Percentiles rank a stretch among this genome's conserved stretches.
Evolutionary conservation across 768 basidiomycete species (phyloP).

Genomic region (Suillus fuscotomentosus): DNA sequence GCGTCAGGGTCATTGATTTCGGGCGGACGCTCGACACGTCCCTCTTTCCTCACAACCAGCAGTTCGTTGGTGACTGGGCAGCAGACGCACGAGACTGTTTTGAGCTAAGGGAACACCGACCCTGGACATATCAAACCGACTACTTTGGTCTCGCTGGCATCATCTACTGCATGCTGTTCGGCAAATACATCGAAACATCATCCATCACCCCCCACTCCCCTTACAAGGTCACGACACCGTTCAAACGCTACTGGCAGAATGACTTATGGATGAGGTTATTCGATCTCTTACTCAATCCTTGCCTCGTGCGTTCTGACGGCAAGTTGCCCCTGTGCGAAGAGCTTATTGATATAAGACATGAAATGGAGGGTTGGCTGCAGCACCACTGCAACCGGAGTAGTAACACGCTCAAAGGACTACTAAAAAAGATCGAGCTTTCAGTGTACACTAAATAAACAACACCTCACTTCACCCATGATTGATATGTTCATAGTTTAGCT

Average conservation of each 20-base stretch:
- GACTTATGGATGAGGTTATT: slow-evolving; percentile 85
- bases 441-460: slow-evolving; percentile 30
- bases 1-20: slow-evolving; percentile 94
- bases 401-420: slow-evolving; percentile 73
- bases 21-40: slow-evolving; percentile 90
- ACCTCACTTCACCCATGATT: not conserved
- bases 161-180: slow-evolving; percentile 94
- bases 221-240: slow-evolving; percentile 70
- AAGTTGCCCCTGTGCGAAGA: slow-evolving; percentile 72
- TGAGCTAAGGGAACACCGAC: slow-evolving; percentile 77
- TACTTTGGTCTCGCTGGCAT: slow-evolving; percentile 96
- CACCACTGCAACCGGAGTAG: slow-evolving; percentile 84
- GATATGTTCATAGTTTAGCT: not conserved
- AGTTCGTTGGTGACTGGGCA: slow-evolving; percentile 85
- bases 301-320: slow-evolving; percentile 51
- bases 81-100: slow-evolving; percentile 90
- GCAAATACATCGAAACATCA: slow-evolving; percentile 87
- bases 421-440: slow-evolving; percentile 79
- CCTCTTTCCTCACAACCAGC: slow-evolving; percentile 76
- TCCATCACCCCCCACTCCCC: slow-evolving; percentile 42
- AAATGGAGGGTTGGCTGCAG: slow-evolving; percentile 89
- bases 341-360: slow-evolving; percentile 58
- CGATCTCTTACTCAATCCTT: slow-evolving; percentile 83
- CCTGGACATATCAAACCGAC: slow-evolving; percentile 96
- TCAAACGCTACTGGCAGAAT: slow-evolving; percentile 94